Conservation (phyloP, 805 yeast species). For the Candida nitratophila region DNA sequence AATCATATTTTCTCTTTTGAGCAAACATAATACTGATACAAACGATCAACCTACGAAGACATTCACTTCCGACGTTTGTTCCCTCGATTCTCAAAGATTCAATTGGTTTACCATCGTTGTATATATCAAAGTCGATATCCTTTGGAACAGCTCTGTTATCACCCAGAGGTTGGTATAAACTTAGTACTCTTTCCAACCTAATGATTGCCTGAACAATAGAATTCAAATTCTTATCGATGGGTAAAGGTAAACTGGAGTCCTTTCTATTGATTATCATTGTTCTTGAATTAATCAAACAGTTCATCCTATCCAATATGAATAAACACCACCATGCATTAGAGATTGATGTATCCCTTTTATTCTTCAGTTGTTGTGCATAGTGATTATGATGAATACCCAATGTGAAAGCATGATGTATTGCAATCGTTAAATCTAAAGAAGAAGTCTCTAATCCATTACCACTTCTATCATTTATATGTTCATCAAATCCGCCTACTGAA, state of each 20-base stretch:
- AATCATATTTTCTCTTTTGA: slow-evolving; percentile 13
- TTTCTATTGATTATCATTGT: slow-evolving; percentile 30
- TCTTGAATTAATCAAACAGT: slow-evolving; percentile 31
- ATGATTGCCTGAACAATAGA: slow-evolving; percentile 25
- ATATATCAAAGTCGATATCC: slow-evolving; percentile 18
- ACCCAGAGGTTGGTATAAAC: slow-evolving; percentile 30
- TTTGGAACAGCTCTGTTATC: slow-evolving; percentile 19
- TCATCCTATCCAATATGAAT: slow-evolving; percentile 32
- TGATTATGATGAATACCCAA: slow-evolving; percentile 31
- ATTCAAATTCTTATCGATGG: slow-evolving; percentile 20
- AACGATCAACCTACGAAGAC: slow-evolving; percentile 12
- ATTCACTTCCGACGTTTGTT: slow-evolving; percentile 10
- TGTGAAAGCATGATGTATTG: slow-evolving; percentile 32
- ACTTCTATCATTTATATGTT: background rate
- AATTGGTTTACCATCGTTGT: slow-evolving; percentile 4
- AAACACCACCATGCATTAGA: slow-evolving; percentile 32
- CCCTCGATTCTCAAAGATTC: slow-evolving; percentile 5
- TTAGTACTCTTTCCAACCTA: slow-evolving; percentile 29
- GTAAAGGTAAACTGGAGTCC: slow-evolving; percentile 29
- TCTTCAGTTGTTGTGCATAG: slow-evolving; percentile 6
- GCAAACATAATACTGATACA: slow-evolving; percentile 14
- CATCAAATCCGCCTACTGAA: slow-evolving; percentile 21
- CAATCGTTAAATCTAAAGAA: slow-evolving; percentile 28
- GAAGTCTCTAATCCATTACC: slow-evolving; percentile 21
- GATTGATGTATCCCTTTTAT: slow-evolving; percentile 12